Base-by-base conservation (phyloP, 352 stramenopile genomes). In the Pythium rhizo-oryzae region DNA sequence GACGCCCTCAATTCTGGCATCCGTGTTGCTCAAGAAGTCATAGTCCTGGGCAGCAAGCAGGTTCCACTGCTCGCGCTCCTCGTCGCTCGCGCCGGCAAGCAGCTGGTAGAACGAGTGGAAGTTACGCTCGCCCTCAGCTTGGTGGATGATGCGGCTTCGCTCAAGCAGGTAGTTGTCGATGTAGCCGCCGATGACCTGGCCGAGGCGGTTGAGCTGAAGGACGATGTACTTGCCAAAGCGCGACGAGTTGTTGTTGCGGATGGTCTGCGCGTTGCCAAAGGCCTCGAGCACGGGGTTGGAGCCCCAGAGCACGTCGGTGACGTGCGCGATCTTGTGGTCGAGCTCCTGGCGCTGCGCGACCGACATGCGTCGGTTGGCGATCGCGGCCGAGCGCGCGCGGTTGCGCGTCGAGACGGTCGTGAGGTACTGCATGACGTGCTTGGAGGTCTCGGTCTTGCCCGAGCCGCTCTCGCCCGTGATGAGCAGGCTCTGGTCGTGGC, bases 201-300 rank as follows among this genome's bases (percentile, higher is more conserved):
- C 86, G 66, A 93, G 79, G 44, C 75, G 67, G 62, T 96, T 97
- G 76, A 99, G 98, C 75, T 98, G 91, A 35, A 99, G 87, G 74
- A 97, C 97, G 81, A 99, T 99, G 63, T 98, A 99, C 79, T 99
- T 99, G 52, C 97, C 97, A 72, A 99, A 99, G 63, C 97, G 84
- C 76, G 82, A 97, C 24, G 90, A 98, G 70, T 99, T 99, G 76
- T 99, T 94, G 74, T 99, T 99, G 33, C 97, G 81, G 54, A 99
- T 73, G 16, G 97, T 99, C 78, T 98, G 96, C 52, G 90, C 90
- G 61, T 97, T 97, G 49, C 90, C 90, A 69, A 97, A 97, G 7
- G 85, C 94, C 59, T 97, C 87, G 12, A 96, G 82, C 72, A 96
- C 84, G 12, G 85, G 85, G 72, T 94, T 94, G 43, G 81, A 89